These are phyloP conservation scores for Inosperma sp. DNA, from an alignment of 768 basidiomycete species.

Conservation along the genomic window DNA sequence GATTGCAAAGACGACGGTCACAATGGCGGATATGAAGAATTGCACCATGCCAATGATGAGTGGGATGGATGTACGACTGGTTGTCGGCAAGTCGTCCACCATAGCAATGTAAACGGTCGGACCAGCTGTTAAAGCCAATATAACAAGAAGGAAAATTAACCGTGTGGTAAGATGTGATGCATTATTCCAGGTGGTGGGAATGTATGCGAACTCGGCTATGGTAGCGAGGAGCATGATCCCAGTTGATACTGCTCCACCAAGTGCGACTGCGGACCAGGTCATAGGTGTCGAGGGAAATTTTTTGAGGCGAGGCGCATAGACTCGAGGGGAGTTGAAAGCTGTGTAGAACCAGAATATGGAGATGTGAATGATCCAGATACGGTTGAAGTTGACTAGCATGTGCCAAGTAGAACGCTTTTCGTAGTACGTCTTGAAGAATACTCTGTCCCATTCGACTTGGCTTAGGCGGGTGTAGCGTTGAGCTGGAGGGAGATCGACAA, in stretches of 20 bases:
- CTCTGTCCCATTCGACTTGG: conserved; percentile 88
- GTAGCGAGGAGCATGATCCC: conserved; percentile 93
- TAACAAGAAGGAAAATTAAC: conserved; percentile 84
- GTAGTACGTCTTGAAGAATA: conserved; percentile 98
- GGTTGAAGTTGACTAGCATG: conserved; percentile 98
- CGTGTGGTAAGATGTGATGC: conserved; percentile 95
- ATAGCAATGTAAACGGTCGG: conserved; percentile 92
- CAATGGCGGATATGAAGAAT: conserved; percentile 85
- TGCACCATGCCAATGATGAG: conserved; percentile 92
- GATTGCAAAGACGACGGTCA: conserved; percentile 77
- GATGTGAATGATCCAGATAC: conserved; percentile 96
- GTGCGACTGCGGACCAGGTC: conserved; percentile 91
- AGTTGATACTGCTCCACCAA: conserved; percentile 95
- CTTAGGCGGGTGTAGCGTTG: conserved; percentile 93
- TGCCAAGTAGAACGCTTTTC: conserved; percentile 94
- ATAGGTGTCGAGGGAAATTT: conserved; percentile 74
- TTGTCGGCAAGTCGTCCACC: conserved; percentile 61
- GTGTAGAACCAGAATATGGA: conserved; percentile 96
- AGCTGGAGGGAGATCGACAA: conserved; percentile 86
- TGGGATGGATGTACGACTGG: conserved; percentile 54
- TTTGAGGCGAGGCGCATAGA: conserved; percentile 73
- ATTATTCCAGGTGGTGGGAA: conserved; percentile 99
- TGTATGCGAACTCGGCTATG: conserved; percentile 91
- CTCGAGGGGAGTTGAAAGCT: conserved; percentile 90
- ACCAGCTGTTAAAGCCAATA: conserved; percentile 87